phyloP scores from a whole-genome alignment of 73 alveolate species.

The Stentor coeruleus region DNA sequence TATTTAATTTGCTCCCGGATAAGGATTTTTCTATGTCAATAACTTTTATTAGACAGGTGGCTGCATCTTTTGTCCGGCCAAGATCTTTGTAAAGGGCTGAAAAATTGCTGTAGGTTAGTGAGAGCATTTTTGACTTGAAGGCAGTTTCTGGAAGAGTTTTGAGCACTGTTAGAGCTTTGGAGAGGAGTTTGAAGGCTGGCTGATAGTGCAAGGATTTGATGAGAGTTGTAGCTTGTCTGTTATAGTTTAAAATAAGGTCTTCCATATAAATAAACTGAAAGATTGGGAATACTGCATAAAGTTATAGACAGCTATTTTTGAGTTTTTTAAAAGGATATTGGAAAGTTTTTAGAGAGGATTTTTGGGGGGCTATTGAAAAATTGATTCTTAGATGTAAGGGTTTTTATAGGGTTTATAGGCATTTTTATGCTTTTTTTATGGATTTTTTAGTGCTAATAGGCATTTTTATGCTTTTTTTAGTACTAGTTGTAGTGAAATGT shows the following conservation, averaged over 20 bases:
- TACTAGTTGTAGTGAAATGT: too few relatives aligned
- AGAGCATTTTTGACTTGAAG: background rate
- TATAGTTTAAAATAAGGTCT: background rate
- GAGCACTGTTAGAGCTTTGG: too few relatives aligned
- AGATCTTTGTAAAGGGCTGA: slow-evolving; percentile 1
- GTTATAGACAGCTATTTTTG: too few relatives aligned
- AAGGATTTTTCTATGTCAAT: background rate
- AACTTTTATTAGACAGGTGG: background rate
- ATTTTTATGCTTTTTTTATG: too few relatives aligned
- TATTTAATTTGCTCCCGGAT: background rate
- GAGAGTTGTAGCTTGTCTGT: background rate
- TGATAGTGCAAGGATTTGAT: background rate
- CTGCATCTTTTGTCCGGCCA: background rate
- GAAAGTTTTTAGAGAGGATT: too few relatives aligned
- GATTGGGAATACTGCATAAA: too few relatives aligned
- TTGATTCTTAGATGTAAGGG: too few relatives aligned
- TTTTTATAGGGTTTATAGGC: too few relatives aligned
- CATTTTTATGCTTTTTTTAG: too few relatives aligned
- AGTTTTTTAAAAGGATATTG: too few relatives aligned
- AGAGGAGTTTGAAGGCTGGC: background rate
- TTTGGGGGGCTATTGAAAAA: too few relatives aligned
- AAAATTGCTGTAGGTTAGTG: background rate
- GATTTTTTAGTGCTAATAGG: too few relatives aligned
- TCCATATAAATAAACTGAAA: background rate
- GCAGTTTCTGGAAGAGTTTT: background rate